Percentiles rank a stretch among this genome's conserved stretches.
These are phyloP conservation scores for Eutrema yunnanense DNA, from an alignment of 345 rosid genomes.

Conservation along the genomic window DNA sequence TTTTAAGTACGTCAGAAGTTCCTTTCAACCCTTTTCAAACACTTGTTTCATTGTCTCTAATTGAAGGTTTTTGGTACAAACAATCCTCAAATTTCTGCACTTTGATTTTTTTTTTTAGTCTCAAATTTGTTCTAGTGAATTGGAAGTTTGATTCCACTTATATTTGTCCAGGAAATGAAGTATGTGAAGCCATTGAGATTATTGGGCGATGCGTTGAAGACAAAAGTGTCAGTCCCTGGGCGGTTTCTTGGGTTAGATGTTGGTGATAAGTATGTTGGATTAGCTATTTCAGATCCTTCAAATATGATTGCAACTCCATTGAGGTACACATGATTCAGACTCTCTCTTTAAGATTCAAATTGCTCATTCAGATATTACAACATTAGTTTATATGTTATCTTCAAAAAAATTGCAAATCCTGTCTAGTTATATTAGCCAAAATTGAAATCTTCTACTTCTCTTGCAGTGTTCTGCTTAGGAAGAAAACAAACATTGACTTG, in stretches of 20 bases:
- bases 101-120: background rate
- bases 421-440: background rate
- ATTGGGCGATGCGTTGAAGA: conserved; percentile 43
- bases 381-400: background rate
- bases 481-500: conserved; percentile 50
- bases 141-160: background rate
- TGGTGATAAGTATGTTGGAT: conserved; percentile 81
- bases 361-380: background rate
- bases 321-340: conserved; percentile 29
- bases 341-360: background rate
- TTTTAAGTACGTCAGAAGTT: background rate
- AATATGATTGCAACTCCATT: conserved; percentile 59
- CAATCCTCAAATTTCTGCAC: background rate
- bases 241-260: conserved; percentile 82
- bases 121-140: background rate
- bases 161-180: conserved; percentile 46
- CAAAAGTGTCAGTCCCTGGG: conserved; percentile 27
- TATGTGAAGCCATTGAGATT: conserved; percentile 53
- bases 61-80: background rate
- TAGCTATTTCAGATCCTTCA: conserved; percentile 55
- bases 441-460: background rate
- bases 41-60: background rate
- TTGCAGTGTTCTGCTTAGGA: conserved; percentile 71
- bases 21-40: background rate
- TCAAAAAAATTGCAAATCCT: background rate